Conservation (phyloP, 257 asterid species). For the Euphrasia confusa region DNA sequence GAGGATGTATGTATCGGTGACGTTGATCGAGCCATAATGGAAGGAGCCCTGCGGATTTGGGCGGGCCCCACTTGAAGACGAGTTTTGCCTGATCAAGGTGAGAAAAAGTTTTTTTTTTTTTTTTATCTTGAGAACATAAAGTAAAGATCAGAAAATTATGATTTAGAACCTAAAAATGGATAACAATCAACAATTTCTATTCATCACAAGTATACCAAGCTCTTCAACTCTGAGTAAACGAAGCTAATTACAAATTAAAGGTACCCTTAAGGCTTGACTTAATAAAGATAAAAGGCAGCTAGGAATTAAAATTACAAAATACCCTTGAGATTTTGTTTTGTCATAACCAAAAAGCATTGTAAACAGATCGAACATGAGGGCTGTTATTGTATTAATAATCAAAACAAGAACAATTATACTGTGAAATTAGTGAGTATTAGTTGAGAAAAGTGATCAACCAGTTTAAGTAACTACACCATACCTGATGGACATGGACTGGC, state of each 20-base stretch:
- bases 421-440: too few species aligned
- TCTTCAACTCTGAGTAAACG: too few species aligned
- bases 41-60: slow-evolving; percentile 90
- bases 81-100: slow-evolving; percentile 55
- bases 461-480: slow-evolving; percentile 8
- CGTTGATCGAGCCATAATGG: slow-evolving; percentile 64
- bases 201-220: too few species aligned
- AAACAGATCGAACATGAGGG: neutral
- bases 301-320: too few species aligned
- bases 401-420: too few species aligned
- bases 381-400: neutral
- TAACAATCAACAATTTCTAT: too few species aligned
- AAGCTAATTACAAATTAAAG: too few species aligned
- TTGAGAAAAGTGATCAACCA: neutral
- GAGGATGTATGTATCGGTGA: slow-evolving; percentile 52
- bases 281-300: too few species aligned
- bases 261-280: too few species aligned
- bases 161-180: too few species aligned
- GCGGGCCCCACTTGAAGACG: slow-evolving; percentile 75
- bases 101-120: neutral
- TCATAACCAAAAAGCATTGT: neutral
- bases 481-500: slow-evolving; percentile 83
- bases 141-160: neutral
- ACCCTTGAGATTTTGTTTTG: too few species aligned
- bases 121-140: neutral